Conservation (phyloP, 495 filamentous ascomycete species). For the Penicillium canariense region DNA sequence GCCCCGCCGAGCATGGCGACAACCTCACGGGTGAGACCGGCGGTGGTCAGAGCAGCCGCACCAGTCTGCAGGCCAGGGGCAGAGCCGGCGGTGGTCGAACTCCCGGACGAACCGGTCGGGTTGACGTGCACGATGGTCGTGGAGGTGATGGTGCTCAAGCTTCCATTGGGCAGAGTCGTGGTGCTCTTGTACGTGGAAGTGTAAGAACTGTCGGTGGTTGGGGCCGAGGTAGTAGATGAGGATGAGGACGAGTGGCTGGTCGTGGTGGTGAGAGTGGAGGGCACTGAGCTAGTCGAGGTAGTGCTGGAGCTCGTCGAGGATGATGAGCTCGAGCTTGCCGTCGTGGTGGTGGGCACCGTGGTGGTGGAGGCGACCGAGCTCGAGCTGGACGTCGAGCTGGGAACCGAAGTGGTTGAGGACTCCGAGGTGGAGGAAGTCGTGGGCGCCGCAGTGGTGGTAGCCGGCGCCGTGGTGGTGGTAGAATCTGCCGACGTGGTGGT, state of each 20-base stretch:
- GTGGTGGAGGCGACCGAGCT: conserved; percentile 33
- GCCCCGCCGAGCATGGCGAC: conserved; percentile 46
- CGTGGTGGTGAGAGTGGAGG: conserved; percentile 43
- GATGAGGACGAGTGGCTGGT: conserved; percentile 35
- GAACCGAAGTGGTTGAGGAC: conserved; percentile 22
- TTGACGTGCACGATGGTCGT: conserved; percentile 43
- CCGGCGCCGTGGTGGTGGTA: not conserved
- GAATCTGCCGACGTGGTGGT: conserved; percentile 8
- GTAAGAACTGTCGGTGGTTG: conserved; percentile 34
- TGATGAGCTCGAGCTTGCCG: conserved; percentile 22
- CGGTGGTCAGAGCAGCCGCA: conserved; percentile 30
- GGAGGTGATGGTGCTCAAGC: conserved; percentile 47
- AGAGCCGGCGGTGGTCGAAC: conserved; percentile 20
- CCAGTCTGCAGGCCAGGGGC: conserved; percentile 46
- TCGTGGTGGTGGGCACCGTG: conserved; percentile 7
- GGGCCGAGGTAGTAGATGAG: conserved; percentile 28
- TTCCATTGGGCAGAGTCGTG: conserved; percentile 73
- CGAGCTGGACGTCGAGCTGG: conserved; percentile 38
- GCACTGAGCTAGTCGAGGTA: conserved; percentile 38
- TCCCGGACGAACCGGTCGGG: conserved; percentile 24
- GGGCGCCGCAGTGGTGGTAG: conserved; percentile 7
- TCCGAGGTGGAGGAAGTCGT: conserved; percentile 8
- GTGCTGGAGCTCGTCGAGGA: conserved; percentile 21
- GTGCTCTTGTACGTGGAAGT: conserved; percentile 40
- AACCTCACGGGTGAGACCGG: conserved; percentile 37